These are phyloP conservation scores for Hippophae gyantsensis DNA, from an alignment of 306 rosid genomes.

Conservation along the genomic window DNA sequence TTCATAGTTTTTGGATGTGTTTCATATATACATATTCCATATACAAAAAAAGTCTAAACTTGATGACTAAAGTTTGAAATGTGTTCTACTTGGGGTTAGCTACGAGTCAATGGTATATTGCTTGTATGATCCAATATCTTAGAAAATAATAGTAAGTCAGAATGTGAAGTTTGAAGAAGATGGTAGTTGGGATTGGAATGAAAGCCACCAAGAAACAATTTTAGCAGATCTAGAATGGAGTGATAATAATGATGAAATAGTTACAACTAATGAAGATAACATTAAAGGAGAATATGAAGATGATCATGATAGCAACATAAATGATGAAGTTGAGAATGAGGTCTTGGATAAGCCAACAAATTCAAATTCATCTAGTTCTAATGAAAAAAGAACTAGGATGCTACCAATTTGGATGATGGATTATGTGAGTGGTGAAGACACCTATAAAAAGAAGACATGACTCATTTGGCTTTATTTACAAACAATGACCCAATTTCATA, in stretches of 20 bases:
- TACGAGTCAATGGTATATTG: neutral
- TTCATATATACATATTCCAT: neutral
- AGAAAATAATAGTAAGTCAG: neutral
- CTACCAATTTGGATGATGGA: neutral
- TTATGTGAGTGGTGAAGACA: rapidly evolving
- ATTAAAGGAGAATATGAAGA: too few species aligned
- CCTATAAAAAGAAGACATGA: neutral
- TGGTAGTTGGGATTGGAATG: neutral
- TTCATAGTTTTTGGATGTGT: neutral
- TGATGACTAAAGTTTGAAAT: neutral
- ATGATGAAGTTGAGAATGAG: too few species aligned
- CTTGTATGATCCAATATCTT: neutral
- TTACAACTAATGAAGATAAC: too few species aligned
- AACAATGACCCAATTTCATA: neutral
- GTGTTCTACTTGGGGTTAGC: neutral
- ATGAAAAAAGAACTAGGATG: too few species aligned
- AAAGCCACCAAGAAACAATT: too few species aligned
- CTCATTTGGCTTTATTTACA: neutral
- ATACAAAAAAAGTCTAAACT: neutral
- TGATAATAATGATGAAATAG: too few species aligned
- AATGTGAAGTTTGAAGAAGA: neutral
- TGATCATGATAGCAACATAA: too few species aligned
- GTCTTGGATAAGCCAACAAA: neutral
- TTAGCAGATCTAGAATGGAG: too few species aligned
- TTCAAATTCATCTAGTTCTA: rapidly evolving